Evolutionary conservation across 768 basidiomycete genomes (phyloP).

Genomic region (Trametes gibbosa): DNA sequence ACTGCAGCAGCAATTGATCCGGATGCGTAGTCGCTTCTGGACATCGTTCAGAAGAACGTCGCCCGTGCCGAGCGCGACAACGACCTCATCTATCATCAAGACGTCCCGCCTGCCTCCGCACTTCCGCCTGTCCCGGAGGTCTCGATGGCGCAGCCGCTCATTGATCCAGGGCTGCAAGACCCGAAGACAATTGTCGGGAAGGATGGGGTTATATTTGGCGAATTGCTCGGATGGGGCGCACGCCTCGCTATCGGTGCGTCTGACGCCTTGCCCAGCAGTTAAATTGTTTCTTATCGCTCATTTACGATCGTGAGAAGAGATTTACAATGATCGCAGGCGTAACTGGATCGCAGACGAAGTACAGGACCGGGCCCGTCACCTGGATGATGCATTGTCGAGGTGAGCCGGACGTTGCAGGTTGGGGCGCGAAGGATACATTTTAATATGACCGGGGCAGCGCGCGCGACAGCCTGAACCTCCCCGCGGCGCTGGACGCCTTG

Average conservation of each 20-base stretch:
- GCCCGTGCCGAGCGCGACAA: constrained; percentile 85
- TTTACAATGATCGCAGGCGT: constrained; percentile 82
- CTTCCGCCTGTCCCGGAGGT: constrained; percentile 64
- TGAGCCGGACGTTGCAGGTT: constrained; percentile 33
- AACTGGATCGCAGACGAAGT: constrained; percentile 70
- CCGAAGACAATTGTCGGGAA: constrained; percentile 52
- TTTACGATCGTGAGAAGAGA: constrained; percentile 44
- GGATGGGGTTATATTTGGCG: constrained; percentile 65
- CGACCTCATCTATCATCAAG: constrained; percentile 91
- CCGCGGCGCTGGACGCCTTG: constrained; percentile 82
- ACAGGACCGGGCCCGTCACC: constrained; percentile 52
- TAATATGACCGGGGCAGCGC: constrained; percentile 39
- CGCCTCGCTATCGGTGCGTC: constrained; percentile 79
- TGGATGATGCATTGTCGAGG: constrained; percentile 63
- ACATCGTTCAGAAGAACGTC: constrained; percentile 63
- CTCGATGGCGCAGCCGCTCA: constrained; percentile 58
- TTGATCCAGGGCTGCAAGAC: constrained; percentile 57
- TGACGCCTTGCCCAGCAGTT: not conserved
- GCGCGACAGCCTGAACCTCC: constrained; percentile 72
- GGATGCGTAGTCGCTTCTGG: constrained; percentile 65
- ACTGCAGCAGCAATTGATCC: not conserved
- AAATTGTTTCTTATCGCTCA: not conserved
- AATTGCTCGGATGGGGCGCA: constrained; percentile 83
- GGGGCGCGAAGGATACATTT: not conserved
- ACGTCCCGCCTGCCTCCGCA: constrained; percentile 70